Conservation (phyloP, 2,329 filamentous ascomycete genomes). For the Colletotrichum chlorophyti region DNA sequence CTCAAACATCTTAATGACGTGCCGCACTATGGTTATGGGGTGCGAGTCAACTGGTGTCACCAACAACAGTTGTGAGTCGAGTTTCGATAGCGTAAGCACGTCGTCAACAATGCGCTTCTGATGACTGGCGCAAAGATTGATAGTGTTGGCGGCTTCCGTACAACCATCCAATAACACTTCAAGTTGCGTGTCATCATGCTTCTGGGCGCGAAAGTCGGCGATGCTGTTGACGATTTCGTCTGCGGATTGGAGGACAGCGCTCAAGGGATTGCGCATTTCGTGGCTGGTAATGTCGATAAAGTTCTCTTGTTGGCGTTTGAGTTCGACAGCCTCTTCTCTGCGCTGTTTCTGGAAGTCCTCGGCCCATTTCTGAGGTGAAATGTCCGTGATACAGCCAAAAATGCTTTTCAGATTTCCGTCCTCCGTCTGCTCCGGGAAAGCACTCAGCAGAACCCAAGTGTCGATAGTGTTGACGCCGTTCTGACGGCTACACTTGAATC, state of each 20-base stretch:
- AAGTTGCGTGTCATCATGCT: slow-evolving; percentile 46
- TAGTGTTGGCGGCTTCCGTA: slow-evolving; percentile 81
- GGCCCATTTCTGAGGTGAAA: slow-evolving; percentile 84
- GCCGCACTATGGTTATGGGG: slow-evolving; percentile 70
- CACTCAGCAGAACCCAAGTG: slow-evolving; percentile 80
- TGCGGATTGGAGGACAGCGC: slow-evolving; percentile 76
- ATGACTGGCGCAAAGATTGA: slow-evolving; percentile 80
- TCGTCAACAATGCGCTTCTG: slow-evolving; percentile 77
- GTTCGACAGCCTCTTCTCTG: slow-evolving; percentile 80
- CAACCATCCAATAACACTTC: slow-evolving; percentile 59
- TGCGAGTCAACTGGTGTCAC: slow-evolving; percentile 76
- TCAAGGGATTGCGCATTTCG: slow-evolving; percentile 79
- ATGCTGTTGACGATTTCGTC: slow-evolving; percentile 71
- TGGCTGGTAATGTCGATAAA: slow-evolving; percentile 79
- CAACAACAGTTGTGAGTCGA: slow-evolving; percentile 73
- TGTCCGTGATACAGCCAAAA: slow-evolving; percentile 84
- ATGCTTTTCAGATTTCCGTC: slow-evolving; percentile 74
- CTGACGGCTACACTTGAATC: slow-evolving; percentile 74
- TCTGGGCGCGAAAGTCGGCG: slow-evolving; percentile 44
- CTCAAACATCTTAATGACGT: slow-evolving; percentile 81
- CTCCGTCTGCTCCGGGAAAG: slow-evolving; percentile 73
- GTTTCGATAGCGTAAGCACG: slow-evolving; percentile 70
- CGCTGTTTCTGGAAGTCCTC: slow-evolving; percentile 80
- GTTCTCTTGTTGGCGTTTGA: slow-evolving; percentile 76
- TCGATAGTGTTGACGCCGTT: slow-evolving; percentile 67